phyloP scores from a whole-genome alignment of 495 filamentous ascomycete genomes.

The Monascus purpureus region DNA sequence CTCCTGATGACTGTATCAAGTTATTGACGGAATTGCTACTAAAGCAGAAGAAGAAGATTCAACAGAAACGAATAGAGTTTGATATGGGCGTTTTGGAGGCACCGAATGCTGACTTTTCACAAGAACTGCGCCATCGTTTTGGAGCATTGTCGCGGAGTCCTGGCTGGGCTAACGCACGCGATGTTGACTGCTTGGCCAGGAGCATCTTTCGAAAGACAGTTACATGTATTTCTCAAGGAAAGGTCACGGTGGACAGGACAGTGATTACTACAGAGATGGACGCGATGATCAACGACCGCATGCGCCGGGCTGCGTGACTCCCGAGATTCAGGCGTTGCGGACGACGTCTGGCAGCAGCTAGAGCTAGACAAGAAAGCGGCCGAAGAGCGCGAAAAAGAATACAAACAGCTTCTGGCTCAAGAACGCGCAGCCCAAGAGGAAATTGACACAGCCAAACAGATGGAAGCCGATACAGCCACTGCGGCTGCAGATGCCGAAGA shows the following conservation, averaged over 20 bases:
- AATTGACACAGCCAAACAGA: constrained; percentile 7
- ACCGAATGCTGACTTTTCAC: constrained; percentile 3
- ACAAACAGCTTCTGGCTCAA: constrained; percentile 1
- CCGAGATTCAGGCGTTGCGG: constrained; percentile 42
- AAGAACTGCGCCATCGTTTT: constrained; percentile 23
- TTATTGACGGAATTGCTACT: constrained; percentile 17
- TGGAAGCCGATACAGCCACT: constrained; percentile 7
- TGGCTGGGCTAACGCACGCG: constrained; percentile 58
- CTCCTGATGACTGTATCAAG: constrained; percentile 25
- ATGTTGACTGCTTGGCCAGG: constrained; percentile 45
- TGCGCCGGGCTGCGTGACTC: constrained; percentile 6
- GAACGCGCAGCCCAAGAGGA: constrained; percentile 10
- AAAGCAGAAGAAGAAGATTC: constrained; percentile 9
- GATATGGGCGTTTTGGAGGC: constrained; percentile 23
- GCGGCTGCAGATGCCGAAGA: constrained; percentile 3
- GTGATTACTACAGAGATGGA: constrained; percentile 23
- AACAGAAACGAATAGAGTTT: constrained; percentile 12
- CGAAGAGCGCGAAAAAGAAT: constrained; percentile 5
- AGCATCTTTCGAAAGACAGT: constrained; percentile 33
- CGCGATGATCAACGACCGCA: constrained; percentile 33
- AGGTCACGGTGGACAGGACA: constrained; percentile 16
- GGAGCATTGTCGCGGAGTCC: constrained; percentile 23
- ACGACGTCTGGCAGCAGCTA: constrained; percentile 44
- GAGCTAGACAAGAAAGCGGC: constrained; percentile 27
- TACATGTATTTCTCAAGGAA: constrained; percentile 4